Conservation (phyloP, 164 flowering plant genomes). For the Saururus chinensis region DNA sequence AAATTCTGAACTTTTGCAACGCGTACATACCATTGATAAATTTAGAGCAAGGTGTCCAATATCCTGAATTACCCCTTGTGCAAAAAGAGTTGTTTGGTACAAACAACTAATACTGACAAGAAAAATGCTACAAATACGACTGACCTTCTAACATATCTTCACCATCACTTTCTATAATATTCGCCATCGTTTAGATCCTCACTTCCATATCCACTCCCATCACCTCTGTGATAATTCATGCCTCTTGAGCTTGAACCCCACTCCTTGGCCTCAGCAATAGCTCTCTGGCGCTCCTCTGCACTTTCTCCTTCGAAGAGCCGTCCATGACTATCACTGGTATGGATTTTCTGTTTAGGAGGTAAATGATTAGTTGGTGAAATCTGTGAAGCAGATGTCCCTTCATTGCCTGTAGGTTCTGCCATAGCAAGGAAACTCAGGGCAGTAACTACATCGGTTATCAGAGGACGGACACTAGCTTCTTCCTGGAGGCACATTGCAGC, state of each 20-base stretch:
- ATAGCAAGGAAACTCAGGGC: conserved; percentile 38
- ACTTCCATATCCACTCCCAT: not conserved
- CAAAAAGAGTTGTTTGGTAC: too few species aligned
- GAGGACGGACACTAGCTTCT: conserved; percentile 39
- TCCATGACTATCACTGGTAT: conserved; percentile 5
- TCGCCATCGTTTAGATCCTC: not conserved
- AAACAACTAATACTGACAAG: too few species aligned
- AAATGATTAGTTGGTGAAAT: not conserved
- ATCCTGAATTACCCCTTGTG: too few species aligned
- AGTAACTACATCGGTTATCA: conserved; percentile 47
- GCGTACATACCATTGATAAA: too few species aligned
- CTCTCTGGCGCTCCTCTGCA: conserved; percentile 20
- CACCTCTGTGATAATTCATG: not conserved
- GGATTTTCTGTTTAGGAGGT: conserved; percentile 7
- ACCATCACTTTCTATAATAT: not conserved
- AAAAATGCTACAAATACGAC: not conserved
- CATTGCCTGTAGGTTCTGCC: conserved; percentile 5
- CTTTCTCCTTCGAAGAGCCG: conserved; percentile 6
- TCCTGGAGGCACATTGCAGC: conserved; percentile 72
- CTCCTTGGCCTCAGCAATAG: conserved; percentile 36
- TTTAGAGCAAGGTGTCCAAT: too few species aligned
- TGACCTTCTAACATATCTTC: not conserved
- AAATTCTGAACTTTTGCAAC: too few species aligned
- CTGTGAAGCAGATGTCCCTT: conserved; percentile 3
- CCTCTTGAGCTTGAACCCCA: conserved; percentile 26